Conservation (phyloP, 2,329 filamentous ascomycete genomes). For the Pyrenochaeta sp. region DNA sequence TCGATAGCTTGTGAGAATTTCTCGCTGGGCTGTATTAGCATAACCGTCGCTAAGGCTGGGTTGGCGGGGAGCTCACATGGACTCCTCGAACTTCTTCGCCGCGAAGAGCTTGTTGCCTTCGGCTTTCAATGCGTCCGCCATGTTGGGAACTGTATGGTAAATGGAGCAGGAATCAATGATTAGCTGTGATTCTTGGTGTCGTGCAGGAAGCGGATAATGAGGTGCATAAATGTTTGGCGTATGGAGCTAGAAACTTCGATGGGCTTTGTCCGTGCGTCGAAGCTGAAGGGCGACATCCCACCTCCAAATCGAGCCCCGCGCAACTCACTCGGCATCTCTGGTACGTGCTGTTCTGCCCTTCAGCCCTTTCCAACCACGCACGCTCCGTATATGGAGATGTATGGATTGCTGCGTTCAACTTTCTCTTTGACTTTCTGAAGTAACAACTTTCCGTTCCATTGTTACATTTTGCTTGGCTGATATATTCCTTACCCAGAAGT, state of each 20-base stretch:
- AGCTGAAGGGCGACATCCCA: conserved; percentile 38
- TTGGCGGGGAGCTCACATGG: conserved; percentile 74
- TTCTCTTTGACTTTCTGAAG: too few species aligned
- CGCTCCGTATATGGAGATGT: too few species aligned
- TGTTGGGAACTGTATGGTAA: conserved; percentile 43
- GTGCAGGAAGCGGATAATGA: conserved; percentile 31
- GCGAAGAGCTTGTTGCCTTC: conserved; percentile 99
- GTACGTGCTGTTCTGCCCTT: conserved; percentile 9
- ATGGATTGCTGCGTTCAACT: too few species aligned
- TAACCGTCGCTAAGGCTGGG: conserved; percentile 6
- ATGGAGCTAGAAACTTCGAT: conserved; percentile 46
- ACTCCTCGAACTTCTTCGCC: conserved; percentile 95
- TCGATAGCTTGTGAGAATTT: conserved; percentile 95
- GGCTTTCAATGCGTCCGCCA: conserved; percentile 88
- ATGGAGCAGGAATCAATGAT: conserved; percentile 4
- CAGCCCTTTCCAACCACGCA: too few species aligned
- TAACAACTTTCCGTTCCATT: too few species aligned
- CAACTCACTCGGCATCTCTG: background rate
- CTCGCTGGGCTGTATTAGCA: conserved; percentile 65
- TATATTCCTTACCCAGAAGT: too few species aligned
- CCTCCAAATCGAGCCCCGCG: conserved; percentile 12
- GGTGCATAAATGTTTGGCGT: conserved; percentile 40
- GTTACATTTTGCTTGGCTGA: too few species aligned
- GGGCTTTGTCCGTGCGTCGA: conserved; percentile 15
- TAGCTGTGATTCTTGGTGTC: conserved; percentile 10